These are phyloP conservation scores for Alternaria gansuensis DNA, from an alignment of 2,329 filamentous ascomycete species.

Conservation along the genomic window DNA sequence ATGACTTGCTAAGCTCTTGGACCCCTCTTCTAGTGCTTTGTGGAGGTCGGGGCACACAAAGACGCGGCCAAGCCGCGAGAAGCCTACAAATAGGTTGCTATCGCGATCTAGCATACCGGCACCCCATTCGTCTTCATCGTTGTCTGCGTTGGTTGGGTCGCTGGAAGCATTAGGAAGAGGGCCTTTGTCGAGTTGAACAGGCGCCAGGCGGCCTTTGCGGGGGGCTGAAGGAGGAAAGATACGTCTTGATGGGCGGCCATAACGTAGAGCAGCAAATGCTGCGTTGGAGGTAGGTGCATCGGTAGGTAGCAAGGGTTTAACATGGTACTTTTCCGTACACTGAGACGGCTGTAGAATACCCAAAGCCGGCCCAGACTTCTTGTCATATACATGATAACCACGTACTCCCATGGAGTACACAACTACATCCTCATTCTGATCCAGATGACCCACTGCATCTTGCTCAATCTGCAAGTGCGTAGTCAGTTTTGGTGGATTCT, in stretches of 20 bases:
- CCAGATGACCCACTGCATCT: constrained; percentile 18
- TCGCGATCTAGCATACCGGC: constrained; percentile 19
- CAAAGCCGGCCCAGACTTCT: constrained; percentile 11
- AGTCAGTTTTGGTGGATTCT: constrained; percentile 12
- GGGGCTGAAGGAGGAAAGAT: constrained; percentile 13
- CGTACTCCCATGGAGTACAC: constrained; percentile 17
- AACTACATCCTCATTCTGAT: constrained; percentile 18
- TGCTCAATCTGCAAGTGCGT: constrained; percentile 14
- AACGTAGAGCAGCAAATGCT: constrained; percentile 1
- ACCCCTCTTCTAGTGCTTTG: constrained; percentile 10
- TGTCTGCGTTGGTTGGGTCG: constrained; percentile 1
- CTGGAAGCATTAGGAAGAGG: constrained; percentile 7
- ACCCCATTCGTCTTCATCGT: constrained; percentile 17
- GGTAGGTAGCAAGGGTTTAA: constrained; percentile 1
- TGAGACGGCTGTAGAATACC: constrained; percentile 13
- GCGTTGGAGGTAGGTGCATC: background rate
- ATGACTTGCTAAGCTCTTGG: background rate
- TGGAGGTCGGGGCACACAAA: constrained; percentile 15
- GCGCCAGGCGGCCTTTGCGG: constrained; percentile 10
- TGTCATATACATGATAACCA: constrained; percentile 19
- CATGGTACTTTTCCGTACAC: constrained; percentile 14
- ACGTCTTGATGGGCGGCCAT: constrained; percentile 2
- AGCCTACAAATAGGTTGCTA: constrained; percentile 17
- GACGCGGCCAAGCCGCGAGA: constrained; percentile 13
- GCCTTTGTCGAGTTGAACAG: constrained; percentile 5